Evolutionary conservation across 768 basidiomycete species (phyloP).

Genomic region (Tremella yokohamensis): DNA sequence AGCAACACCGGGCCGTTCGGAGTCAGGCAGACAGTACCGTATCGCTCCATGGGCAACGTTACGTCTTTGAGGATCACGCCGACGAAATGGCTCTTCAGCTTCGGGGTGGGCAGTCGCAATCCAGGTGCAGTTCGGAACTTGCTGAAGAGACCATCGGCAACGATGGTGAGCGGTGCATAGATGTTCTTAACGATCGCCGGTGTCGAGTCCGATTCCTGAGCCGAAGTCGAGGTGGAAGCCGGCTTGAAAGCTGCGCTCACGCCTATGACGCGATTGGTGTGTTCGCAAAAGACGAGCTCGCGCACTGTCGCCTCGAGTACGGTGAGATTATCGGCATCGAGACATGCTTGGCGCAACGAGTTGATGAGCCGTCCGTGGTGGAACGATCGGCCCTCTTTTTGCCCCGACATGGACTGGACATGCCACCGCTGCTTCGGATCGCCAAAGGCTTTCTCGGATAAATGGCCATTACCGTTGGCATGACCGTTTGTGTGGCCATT

Average conservation of each 20-base stretch:
- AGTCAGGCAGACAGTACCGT: conserved; percentile 74
- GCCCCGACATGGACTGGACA: conserved; percentile 28
- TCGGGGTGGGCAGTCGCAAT: conserved; percentile 24
- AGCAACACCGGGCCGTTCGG: conserved; percentile 84
- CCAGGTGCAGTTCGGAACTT: conserved; percentile 64
- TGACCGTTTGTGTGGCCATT: conserved; percentile 6
- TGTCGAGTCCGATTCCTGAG: conserved; percentile 52
- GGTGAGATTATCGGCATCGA: conserved; percentile 47
- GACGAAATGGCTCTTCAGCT: conserved; percentile 73
- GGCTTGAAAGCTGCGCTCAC: conserved; percentile 41
- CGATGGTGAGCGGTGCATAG: conserved; percentile 72
- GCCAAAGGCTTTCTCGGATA: conserved; percentile 1
- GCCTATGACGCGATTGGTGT: conserved; percentile 56
- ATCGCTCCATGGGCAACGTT: conserved; percentile 51
- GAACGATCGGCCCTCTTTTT: conserved; percentile 71
- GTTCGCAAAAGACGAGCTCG: conserved; percentile 58
- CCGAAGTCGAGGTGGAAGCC: neutral
- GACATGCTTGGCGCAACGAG: conserved; percentile 68
- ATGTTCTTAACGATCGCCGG: conserved; percentile 54
- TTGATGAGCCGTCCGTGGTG: conserved; percentile 91
- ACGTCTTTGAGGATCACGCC: conserved; percentile 79
- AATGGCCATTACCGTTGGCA: conserved; percentile 3
- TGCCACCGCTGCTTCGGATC: conserved; percentile 26
- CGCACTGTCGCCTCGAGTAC: conserved; percentile 48
- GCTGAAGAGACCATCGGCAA: conserved; percentile 93